These are phyloP conservation scores for Pyrenophora tritici-repentis DNA, from an alignment of 2,329 filamentous ascomycete species.

Conservation along the genomic window DNA sequence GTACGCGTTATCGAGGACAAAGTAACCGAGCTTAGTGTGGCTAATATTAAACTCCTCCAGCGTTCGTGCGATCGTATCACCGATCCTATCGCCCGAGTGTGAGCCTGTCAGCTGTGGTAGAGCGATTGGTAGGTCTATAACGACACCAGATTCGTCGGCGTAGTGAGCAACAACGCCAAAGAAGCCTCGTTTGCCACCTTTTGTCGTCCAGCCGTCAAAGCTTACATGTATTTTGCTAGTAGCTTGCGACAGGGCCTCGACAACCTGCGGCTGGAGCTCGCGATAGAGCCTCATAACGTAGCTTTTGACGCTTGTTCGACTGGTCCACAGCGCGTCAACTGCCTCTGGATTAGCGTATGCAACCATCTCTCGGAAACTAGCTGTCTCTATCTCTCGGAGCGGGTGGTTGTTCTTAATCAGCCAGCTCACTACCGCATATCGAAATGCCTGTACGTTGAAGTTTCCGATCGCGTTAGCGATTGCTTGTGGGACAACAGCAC, in stretches of 20 bases:
- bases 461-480: conserved; percentile 2
- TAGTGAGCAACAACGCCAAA: conserved; percentile 7
- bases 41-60: not conserved
- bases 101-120: conserved; percentile 5
- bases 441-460: conserved; percentile 1
- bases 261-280: too few relatives aligned
- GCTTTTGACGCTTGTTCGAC: not conserved
- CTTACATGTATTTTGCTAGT: not conserved
- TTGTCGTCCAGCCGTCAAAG: conserved; percentile 6
- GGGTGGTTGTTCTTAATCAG: conserved; percentile 5
- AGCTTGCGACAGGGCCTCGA: not conserved
- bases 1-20: not conserved
- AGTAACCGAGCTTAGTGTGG: not conserved
- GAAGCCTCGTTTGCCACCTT: conserved; percentile 7
- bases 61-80: not conserved
- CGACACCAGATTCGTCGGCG: not conserved
- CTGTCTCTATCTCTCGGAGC: conserved; percentile 3
- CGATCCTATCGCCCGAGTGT: conserved; percentile 6
- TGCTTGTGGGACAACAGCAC: not conserved
- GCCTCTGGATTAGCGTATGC: not conserved
- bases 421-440: not conserved
- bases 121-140: conserved; percentile 11
- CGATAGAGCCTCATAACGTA: not conserved
- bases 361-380: not conserved
- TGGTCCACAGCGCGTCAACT: not conserved